Evolutionary conservation across 192 early-diverging fungal genomes (phyloP), one percentile per base, ranked within the genome.

Genomic region (Backusella parvicylindrica): DNA sequence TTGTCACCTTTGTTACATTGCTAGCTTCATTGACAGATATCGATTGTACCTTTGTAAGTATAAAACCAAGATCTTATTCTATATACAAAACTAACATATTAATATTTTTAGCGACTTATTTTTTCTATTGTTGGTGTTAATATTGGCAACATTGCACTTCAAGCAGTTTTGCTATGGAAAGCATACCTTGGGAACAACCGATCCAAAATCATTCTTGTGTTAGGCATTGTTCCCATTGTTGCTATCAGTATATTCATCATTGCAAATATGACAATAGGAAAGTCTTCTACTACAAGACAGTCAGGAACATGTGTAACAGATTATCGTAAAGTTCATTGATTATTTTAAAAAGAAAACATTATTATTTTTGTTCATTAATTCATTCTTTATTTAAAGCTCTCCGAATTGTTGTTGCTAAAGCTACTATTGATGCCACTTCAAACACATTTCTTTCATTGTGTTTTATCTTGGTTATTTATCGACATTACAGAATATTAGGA

Each of bases 121-220:
- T 77, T 81, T 65, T 81, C 79, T 35, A 66, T 81, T 53, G 36
- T 81, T 9, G 72, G 75, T 1, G 79, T 81, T 3, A 81, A 81
- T 72, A 8, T 81, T 15, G 79, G 56, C 16, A 72, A 81, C 32
- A 70, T 81, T 6, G 43, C 71, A 7, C 40, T 81, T 13, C 75
- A 77, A 70, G 21, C 26, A 4, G 72, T 81, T 6, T 40, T 81
- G 4, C 23, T 81, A 43, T 81, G 79, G 75, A 81, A 81, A 64
- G 79, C 79, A 4, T 81, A 77, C 16, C 49, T 81, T 4, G 75
- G 79, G 18, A 72, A 81, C 47, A 72, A 74, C 28, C 75, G 75
- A 18, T 81, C 79, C 13, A 76, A 65, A 16, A 28, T 76, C 28
- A 68, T 81, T 56, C 32, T 81, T 3, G 12, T 69, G 0, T 15